A percentile compares a stretch with the other conserved stretches of the same genome.
phyloP scores from a whole-genome alignment of 768 basidiomycete genomes.

The Cantharellus anzutake region DNA sequence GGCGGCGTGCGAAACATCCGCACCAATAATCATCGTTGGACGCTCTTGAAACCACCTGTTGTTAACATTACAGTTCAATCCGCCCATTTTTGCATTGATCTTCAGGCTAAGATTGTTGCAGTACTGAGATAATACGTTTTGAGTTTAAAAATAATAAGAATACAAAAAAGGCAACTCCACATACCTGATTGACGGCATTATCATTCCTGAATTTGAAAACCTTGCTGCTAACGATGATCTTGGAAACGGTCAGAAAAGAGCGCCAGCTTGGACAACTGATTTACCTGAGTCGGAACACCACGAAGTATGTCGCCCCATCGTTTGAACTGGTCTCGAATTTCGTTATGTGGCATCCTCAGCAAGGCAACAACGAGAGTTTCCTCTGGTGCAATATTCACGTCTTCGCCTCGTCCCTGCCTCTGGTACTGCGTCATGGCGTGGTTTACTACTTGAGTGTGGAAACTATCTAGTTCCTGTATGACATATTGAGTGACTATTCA shows the following conservation, averaged over 20 bases:
- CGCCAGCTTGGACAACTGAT: neutral
- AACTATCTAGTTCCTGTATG: too few relatives aligned
- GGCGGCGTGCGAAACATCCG: neutral
- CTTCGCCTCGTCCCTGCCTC: too few relatives aligned
- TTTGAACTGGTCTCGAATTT: neutral
- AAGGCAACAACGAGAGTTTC: neutral
- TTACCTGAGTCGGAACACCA: neutral
- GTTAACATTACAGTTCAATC: constrained; percentile 53
- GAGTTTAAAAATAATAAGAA: neutral
- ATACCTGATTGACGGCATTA: neutral
- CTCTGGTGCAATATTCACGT: too few relatives aligned
- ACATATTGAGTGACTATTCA: too few relatives aligned
- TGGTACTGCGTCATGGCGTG: too few relatives aligned
- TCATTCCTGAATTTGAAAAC: neutral
- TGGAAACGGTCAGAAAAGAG: neutral
- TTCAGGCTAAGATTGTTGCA: constrained; percentile 59
- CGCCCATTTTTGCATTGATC: constrained; percentile 67
- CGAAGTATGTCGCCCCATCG: neutral
- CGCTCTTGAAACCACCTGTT: constrained; percentile 40
- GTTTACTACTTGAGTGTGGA: too few relatives aligned
- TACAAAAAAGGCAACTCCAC: neutral
- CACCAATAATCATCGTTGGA: constrained; percentile 58
- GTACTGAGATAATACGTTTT: constrained; percentile 25
- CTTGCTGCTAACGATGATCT: neutral
- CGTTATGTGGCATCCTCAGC: neutral